Evolutionary conservation across 192 early-diverging fungal genomes (phyloP).

Genomic region (Backusella liffmaniae): DNA sequence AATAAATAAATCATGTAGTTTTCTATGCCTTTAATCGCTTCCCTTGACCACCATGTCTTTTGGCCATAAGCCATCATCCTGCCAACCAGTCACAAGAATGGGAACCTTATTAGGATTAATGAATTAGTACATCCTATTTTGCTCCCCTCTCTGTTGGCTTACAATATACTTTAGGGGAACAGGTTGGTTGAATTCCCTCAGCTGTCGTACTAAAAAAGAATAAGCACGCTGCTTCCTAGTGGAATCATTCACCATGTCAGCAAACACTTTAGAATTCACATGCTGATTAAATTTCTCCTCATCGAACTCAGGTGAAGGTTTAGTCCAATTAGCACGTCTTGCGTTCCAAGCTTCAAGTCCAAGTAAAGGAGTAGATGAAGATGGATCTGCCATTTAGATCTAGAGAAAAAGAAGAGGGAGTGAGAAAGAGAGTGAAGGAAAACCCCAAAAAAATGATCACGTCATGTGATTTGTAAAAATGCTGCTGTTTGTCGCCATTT

Average conservation of each 20-base stretch:
- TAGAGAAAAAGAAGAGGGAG: constrained; percentile 7
- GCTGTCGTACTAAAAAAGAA: constrained; percentile 41
- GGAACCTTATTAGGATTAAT: constrained; percentile 40
- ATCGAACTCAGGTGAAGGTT: constrained; percentile 24
- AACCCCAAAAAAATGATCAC: background rate
- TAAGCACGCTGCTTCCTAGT: constrained; percentile 41
- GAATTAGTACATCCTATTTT: background rate
- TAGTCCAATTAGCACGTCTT: constrained; percentile 47
- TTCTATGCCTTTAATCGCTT: constrained; percentile 1
- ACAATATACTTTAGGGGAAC: constrained; percentile 48
- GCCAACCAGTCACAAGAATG: constrained; percentile 54
- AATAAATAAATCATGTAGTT: background rate
- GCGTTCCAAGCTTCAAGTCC: constrained; percentile 49
- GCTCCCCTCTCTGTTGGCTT: constrained; percentile 16
- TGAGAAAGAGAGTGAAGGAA: background rate
- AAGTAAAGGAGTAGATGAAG: background rate
- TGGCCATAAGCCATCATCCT: constrained; percentile 53
- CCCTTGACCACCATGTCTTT: constrained; percentile 37
- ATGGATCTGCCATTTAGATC: no score
- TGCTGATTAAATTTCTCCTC: constrained; percentile 27
- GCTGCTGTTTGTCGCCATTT: background rate
- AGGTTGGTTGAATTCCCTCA: constrained; percentile 43
- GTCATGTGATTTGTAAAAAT: background rate
- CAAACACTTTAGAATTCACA: constrained; percentile 20
- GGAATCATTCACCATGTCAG: constrained; percentile 20